Evolutionary conservation across 306 rosid species (phyloP), one percentile per base, ranked within the genome.

Genomic region (Rubus idaeus): DNA sequence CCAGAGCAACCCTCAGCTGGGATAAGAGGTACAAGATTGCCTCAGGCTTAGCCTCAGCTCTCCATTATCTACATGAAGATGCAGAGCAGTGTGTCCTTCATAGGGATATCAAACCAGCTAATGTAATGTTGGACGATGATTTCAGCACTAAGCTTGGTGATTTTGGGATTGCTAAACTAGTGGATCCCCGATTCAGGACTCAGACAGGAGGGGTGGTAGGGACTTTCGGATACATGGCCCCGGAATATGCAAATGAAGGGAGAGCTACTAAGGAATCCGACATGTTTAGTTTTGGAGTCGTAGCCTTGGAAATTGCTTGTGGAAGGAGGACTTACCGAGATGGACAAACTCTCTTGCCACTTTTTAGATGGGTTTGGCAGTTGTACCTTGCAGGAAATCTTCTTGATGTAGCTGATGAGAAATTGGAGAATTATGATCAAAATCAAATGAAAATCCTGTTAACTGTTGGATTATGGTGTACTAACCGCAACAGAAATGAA

Each of bases 241-340:
- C 26, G 1, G 26, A 23, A 23, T 23, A 23, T 23, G 73, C 63
- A 1, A 78, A n/a, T 10, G 81, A 75, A 47, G 86, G 88, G 51
- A 80, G 70, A 41, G 90, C 81, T 0, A 86, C 87, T 49, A 87
- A 88, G 17, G 88, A 86, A 46, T 86, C 91, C 4, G 89, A 91
- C 41, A 83, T 89, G 73, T 91, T 75, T 16, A 83, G 88, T 79
- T 89, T 86, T 77, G 96, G 91, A 1, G 88, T 89, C 9, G 88
- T 91, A 26, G 90, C 88, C 1, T 77, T 91, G 73, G 96, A 91
- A 70, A 62, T 91, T 42, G 89, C 93, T 10, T 83, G 90, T 75
- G 96, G 96, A 47, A 82, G 69, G 61, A 68, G 13, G 45, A 30
- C 47, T 18, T 50, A 20, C 37, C 57, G 35, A 23, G 42, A 74